These are phyloP conservation scores for Nicotiana paniculata DNA, from an alignment of 257 asterid species.

Conservation along the genomic window DNA sequence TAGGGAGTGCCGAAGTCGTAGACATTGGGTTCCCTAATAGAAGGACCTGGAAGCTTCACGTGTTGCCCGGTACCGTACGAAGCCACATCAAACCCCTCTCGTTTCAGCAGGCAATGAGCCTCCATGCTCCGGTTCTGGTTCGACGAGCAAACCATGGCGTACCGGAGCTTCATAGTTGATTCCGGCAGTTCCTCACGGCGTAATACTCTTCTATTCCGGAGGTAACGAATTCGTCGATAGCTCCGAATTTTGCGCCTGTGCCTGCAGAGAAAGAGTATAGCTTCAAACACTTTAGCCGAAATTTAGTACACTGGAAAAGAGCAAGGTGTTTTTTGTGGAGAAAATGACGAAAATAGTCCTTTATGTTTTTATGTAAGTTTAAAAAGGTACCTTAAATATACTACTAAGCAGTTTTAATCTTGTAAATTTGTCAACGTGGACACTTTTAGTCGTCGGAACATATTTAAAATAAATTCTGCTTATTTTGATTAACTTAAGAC, in stretches of 20 bases:
- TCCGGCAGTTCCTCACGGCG: not conserved
- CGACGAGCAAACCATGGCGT: slow-evolving; percentile 97
- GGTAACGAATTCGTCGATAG: not conserved
- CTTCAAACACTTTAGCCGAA: not conserved
- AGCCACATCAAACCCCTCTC: slow-evolving; percentile 84
- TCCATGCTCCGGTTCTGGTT: slow-evolving; percentile 99
- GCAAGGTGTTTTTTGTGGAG: not conserved
- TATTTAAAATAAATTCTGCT: too few species aligned
- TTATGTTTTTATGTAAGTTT: too few species aligned
- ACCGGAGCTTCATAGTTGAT: slow-evolving; percentile 61
- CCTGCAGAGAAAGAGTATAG: not conserved
- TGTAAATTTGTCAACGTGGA: too few species aligned
- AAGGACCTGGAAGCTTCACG: slow-evolving; percentile 99
- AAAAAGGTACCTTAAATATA: too few species aligned
- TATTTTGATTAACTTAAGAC: too few species aligned
- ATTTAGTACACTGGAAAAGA: not conserved
- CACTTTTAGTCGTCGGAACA: too few species aligned
- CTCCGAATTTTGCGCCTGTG: not conserved
- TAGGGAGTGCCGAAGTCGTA: slow-evolving; percentile 98
- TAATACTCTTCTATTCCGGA: not conserved
- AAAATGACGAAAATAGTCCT: too few species aligned
- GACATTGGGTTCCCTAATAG: slow-evolving; percentile 93
- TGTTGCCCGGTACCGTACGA: slow-evolving; percentile 99
- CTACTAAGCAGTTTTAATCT: too few species aligned
- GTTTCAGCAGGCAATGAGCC: slow-evolving; percentile 74